Evolutionary conservation across 768 basidiomycete species (phyloP), one percentile per base, ranked within the genome.

Genomic region (Heimioporus sp.): DNA sequence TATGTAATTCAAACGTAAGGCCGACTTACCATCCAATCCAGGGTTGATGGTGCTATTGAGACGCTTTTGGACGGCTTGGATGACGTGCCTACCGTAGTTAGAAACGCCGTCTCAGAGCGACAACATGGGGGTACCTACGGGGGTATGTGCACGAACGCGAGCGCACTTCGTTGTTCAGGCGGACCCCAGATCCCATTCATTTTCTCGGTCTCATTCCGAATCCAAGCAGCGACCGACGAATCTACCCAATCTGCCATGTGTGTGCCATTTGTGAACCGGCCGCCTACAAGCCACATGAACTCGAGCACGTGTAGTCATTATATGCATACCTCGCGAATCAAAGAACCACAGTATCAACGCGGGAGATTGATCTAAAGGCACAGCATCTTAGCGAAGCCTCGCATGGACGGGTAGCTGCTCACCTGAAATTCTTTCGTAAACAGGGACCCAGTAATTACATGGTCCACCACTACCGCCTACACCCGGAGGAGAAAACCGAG

Each of bases 391-490:
- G 17, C n/a, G 21, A n/a, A 21, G 39, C 9, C 11, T 15, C 3
- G 15, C 32, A n/a, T 11, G 31, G 6, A 13, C 4, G 1, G 3
- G 9, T 44, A 4, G 24, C 28, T 6, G 48, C 52, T 24, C 17
- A 76, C 79, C 78, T 24, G 60, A 53, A 9, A 31, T 40, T 20
- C 58, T 64, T 37, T 63, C 63, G 55, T 78, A 81, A 13, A 90
- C 80, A 4, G 88, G 87, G 34, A 90, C 84, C 88, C 87, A 89
- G 59, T 88, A 89, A 55, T 83, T 88, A 30, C 82, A 85, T 2
- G 81, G 80, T 9, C 87, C 86, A 24, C 76, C 78, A 21, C 65
- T 60, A 0, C 86, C 86, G 9, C 87, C 85, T n/a, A 87, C 73
- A 10, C 83, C 81, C 12, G 72, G 62, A 2, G 85, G 84, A 4